These are phyloP conservation scores for Tricholoma matsutake DNA, from an alignment of 768 basidiomycete genomes.

Conservation along the genomic window DNA sequence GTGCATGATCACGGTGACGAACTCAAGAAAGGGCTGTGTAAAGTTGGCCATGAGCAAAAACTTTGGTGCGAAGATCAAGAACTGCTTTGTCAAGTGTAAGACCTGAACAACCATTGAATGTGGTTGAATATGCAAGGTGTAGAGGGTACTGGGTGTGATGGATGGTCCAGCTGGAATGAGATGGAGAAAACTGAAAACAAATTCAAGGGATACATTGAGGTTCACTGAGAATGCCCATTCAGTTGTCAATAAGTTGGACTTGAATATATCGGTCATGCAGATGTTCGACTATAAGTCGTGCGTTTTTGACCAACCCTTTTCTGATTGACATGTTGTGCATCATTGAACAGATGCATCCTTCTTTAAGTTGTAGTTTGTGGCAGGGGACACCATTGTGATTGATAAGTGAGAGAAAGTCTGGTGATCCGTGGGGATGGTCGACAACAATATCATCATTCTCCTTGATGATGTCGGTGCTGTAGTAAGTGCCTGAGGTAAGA, in stretches of 20 bases:
- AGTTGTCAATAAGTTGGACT: background rate
- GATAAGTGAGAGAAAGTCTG: background rate
- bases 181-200: slow-evolving; percentile 4
- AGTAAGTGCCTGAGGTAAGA: background rate
- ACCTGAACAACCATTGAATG: background rate
- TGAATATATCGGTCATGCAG: background rate
- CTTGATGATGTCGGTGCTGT: background rate
- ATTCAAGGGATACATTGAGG: slow-evolving; percentile 10
- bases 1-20: background rate
- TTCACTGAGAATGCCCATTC: background rate
- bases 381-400: background rate
- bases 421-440: too few relatives aligned
- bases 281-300: background rate
- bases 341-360: background rate
- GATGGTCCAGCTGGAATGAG: slow-evolving; percentile 4
- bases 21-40: background rate
- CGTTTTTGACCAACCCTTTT: slow-evolving; percentile 1
- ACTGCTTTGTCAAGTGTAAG: background rate
- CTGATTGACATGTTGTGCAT: background rate
- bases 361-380: background rate
- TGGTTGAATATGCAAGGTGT: background rate
- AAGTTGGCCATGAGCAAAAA: background rate
- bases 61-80: background rate
- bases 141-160: slow-evolving; percentile 3
- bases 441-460: background rate